Conservation (phyloP, 1,284 basidiomycete species). For the Pulchroboletus neoregius region DNA sequence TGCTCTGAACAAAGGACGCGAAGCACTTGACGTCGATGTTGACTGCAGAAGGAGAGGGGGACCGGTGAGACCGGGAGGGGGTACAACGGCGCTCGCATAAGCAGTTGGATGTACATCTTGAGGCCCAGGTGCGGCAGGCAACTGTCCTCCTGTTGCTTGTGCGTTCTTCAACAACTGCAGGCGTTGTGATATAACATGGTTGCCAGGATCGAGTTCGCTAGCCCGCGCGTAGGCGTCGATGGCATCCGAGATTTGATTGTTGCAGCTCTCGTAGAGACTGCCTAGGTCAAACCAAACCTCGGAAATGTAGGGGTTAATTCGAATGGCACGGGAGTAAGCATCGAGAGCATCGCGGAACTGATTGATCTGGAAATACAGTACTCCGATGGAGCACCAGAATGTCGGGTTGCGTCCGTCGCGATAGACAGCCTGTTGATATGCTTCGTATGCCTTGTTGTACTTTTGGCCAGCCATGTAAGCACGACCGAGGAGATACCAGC, state of each 20-base stretch:
- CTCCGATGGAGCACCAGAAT: constrained; percentile 99
- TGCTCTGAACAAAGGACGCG: constrained; percentile 56
- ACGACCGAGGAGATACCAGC: constrained; percentile 97
- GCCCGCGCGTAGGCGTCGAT: constrained; percentile 97
- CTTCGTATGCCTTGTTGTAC: constrained; percentile 99
- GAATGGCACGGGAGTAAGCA: constrained; percentile 96
- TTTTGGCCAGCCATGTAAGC: constrained; percentile 99
- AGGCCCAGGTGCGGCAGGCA: constrained; percentile 83
- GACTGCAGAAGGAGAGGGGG: constrained; percentile 60
- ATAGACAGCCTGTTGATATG: constrained; percentile 98
- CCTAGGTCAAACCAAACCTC: constrained; percentile 99
- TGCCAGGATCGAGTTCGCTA: constrained; percentile 82
- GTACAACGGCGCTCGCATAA: constrained; percentile 69
- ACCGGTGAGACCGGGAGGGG: constrained; percentile 59
- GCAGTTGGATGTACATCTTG: constrained; percentile 95
- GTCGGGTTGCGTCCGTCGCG: constrained; percentile 98
- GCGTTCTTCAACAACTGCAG: constrained; percentile 76
- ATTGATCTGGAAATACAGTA: constrained; percentile 99
- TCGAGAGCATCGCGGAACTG: constrained; percentile 98
- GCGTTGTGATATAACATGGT: constrained; percentile 74
- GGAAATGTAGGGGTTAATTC: constrained; percentile 98
- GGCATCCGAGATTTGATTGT: constrained; percentile 98
- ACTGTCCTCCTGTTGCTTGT: constrained; percentile 72
- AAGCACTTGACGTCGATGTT: constrained; percentile 32
- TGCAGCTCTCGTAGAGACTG: constrained; percentile 95